Percentiles rank a stretch among this genome's conserved stretches.
phyloP scores from a whole-genome alignment of 768 basidiomycete genomes.

The Termitomyces sp. region DNA sequence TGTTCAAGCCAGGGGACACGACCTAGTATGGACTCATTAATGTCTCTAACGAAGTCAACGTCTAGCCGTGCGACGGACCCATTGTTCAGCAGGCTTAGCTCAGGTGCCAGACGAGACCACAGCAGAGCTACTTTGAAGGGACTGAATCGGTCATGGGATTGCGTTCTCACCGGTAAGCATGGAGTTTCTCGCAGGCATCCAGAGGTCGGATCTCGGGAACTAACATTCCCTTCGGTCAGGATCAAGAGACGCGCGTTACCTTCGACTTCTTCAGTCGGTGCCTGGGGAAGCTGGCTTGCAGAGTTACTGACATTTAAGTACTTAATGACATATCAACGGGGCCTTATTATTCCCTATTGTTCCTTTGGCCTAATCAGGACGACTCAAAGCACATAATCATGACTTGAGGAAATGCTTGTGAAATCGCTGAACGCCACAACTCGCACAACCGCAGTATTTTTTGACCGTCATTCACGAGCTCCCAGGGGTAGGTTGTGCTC shows the following conservation, averaged over 20 bases:
- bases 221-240: constrained; percentile 10
- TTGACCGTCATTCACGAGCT: background rate
- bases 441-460: background rate
- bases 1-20: background rate
- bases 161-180: background rate
- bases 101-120: background rate
- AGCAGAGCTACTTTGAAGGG: background rate
- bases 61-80: background rate
- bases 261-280: constrained; percentile 15
- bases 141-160: background rate
- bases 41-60: constrained; percentile 6
- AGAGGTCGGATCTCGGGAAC: constrained; percentile 13
- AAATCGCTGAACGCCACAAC: constrained; percentile 13
- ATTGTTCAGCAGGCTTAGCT: constrained; percentile 9
- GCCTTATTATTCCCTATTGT: background rate
- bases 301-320: background rate
- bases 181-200: background rate
- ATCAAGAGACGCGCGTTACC: constrained; percentile 11
- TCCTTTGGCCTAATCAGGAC: background rate
- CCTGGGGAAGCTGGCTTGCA: constrained; percentile 10
- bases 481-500: background rate
- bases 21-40: constrained; percentile 17
- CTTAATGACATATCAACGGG: background rate
- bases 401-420: background rate
- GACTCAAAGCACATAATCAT: background rate